These are phyloP conservation scores for Xanthoceras sorbifolium DNA, from an alignment of 345 rosid species.

Conservation along the genomic window DNA sequence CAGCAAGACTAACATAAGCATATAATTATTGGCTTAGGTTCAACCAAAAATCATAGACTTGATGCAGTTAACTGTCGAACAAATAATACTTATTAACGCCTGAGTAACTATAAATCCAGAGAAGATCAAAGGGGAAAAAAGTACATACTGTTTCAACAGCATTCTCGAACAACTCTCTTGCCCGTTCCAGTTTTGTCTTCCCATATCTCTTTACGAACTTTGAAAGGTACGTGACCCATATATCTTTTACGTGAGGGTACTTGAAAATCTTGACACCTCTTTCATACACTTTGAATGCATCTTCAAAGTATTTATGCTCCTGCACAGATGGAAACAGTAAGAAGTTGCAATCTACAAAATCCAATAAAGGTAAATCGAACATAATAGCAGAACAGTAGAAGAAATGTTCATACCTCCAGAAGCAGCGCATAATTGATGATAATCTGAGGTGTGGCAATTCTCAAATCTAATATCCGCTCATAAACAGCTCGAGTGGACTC, in stretches of 20 bases:
- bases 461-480: constrained; percentile 88
- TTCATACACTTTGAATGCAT: constrained; percentile 98
- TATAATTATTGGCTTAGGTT: not conserved
- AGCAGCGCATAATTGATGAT: constrained; percentile 84
- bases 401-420: constrained; percentile 53
- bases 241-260: constrained; percentile 95
- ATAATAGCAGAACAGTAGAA: not conserved
- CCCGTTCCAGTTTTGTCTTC: constrained; percentile 84
- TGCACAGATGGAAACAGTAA: constrained; percentile 30
- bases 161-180: constrained; percentile 92
- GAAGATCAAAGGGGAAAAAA: constrained; percentile 8
- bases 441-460: constrained; percentile 97
- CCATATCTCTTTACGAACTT: constrained; percentile 93
- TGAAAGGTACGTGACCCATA: constrained; percentile 90
- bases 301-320: constrained; percentile 94
- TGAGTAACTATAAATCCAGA: not conserved
- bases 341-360: not conserved
- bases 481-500: constrained; percentile 91
- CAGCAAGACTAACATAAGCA: not conserved
- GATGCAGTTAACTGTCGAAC: not conserved
- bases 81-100: not conserved
- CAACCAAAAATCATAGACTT: constrained; percentile 5
- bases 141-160: constrained; percentile 78
- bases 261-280: constrained; percentile 97
- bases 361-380: not conserved